Percentiles rank a stretch among this genome's conserved stretches.
Evolutionary conservation across 352 stramenopile genomes (phyloP).

Genomic region (Phytophthora ohioensis): DNA sequence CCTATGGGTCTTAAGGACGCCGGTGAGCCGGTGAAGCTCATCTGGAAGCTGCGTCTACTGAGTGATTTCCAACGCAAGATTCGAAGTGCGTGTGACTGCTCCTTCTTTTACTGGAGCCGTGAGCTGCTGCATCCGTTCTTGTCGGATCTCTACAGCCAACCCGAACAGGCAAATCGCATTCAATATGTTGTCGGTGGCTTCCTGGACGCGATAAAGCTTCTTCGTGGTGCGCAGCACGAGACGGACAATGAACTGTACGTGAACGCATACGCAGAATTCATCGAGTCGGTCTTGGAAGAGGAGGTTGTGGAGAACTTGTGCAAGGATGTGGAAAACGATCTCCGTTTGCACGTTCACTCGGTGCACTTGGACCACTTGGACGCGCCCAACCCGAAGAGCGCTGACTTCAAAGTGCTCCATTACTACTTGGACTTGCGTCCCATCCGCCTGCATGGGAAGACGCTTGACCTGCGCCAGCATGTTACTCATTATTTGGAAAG

Average conservation of each 20-base stretch:
- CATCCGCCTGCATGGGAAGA: constrained; percentile 90
- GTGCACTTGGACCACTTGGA: constrained; percentile 90
- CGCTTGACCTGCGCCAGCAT: constrained; percentile 83
- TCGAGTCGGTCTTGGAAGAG: constrained; percentile 86
- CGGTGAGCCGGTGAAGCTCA: constrained; percentile 80
- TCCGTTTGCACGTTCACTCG: constrained; percentile 91
- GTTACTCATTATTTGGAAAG: constrained; percentile 95
- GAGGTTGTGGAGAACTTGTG: constrained; percentile 92
- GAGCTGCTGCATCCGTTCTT: constrained; percentile 91
- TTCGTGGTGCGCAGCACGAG: constrained; percentile 84
- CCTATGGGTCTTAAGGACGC: constrained; percentile 65
- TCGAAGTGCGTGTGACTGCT: constrained; percentile 88
- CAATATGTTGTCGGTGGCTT: constrained; percentile 88
- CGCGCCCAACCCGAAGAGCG: constrained; percentile 85
- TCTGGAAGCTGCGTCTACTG: constrained; percentile 88
- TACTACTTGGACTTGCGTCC: constrained; percentile 89
- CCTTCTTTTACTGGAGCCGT: constrained; percentile 94
- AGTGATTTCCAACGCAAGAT: constrained; percentile 92
- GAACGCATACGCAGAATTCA: constrained; percentile 79
- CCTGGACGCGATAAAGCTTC: constrained; percentile 75
- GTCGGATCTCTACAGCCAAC: constrained; percentile 80
- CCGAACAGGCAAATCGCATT: constrained; percentile 84
- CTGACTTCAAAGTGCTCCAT: constrained; percentile 84
- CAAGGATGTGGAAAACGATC: constrained; percentile 94
- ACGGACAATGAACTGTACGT: constrained; percentile 73